phyloP scores from a whole-genome alignment of 2,329 filamentous ascomycete genomes.

The Colletotrichum lentis region DNA sequence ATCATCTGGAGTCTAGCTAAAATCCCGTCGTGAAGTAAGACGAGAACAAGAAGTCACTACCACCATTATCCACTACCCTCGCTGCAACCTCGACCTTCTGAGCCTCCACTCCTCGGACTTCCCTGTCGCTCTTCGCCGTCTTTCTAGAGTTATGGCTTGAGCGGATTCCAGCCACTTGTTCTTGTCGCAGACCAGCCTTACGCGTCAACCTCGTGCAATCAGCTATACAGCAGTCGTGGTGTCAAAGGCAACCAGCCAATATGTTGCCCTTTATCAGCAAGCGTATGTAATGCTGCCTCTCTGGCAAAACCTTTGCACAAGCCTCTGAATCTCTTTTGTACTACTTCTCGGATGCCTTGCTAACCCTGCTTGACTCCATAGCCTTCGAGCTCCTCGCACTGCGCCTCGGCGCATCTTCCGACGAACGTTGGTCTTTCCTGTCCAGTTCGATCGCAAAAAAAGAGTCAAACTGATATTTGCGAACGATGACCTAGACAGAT shows the following conservation, averaged over 20 bases:
- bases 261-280: constrained; percentile 46
- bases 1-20: not conserved
- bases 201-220: not conserved
- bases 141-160: constrained; percentile 5
- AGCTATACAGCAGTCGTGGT: not conserved
- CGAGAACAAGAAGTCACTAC: not conserved
- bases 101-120: constrained; percentile 1
- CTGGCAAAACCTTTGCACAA: not conserved
- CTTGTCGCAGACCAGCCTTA: not conserved
- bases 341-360: constrained; percentile 15
- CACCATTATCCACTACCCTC: not conserved
- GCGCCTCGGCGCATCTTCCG: constrained; percentile 54
- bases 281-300: constrained; percentile 38
- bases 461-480: constrained; percentile 44
- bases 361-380: constrained; percentile 39
- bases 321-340: not conserved
- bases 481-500: constrained; percentile 38
- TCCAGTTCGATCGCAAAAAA: not conserved
- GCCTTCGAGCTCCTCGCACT: constrained; percentile 55
- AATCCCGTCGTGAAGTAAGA: not conserved
- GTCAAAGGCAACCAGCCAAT: not conserved
- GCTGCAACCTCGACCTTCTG: not conserved
- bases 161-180: not conserved
- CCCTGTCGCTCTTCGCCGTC: not conserved
- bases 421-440: constrained; percentile 53